Conservation (phyloP, 805 yeast species). For the Pichia nakasei region DNA sequence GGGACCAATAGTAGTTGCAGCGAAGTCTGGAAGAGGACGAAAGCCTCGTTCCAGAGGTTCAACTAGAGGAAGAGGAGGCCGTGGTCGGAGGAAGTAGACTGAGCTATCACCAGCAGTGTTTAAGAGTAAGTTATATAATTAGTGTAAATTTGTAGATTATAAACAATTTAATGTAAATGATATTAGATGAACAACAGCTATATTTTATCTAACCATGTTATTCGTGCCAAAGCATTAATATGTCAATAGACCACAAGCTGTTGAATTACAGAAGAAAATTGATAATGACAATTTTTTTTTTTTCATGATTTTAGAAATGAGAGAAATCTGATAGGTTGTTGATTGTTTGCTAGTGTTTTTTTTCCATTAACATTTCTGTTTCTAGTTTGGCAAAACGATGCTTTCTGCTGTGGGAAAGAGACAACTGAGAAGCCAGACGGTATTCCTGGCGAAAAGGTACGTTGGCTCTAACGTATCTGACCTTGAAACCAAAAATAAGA, state of each 20-base stretch:
- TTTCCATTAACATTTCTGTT: background rate
- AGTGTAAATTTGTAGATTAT: no score
- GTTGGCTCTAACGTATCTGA: background rate
- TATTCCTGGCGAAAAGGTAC: background rate
- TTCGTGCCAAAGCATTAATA: no score
- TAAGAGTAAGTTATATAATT: no score
- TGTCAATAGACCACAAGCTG: no score
- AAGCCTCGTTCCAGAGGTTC: background rate
- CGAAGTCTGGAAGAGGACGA: conserved; percentile 6
- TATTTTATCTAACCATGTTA: no score
- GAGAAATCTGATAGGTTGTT: background rate
- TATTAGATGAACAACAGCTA: no score
- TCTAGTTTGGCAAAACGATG: background rate
- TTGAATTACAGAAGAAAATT: no score
- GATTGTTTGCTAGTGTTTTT: no score
- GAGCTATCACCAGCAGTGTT: no score
- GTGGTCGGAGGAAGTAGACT: background rate
- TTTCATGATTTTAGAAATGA: background rate
- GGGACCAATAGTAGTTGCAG: conserved; percentile 29
- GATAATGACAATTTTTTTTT: no score
- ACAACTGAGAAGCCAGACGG: background rate
- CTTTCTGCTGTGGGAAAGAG: background rate
- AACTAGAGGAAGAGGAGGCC: background rate
- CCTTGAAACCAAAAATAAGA: background rate
- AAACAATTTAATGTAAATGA: no score